A percentile compares a stretch with the other conserved stretches of the same genome.
Evolutionary conservation across 345 rosid genomes (phyloP).

Genomic region (Eucalyptus sp.): DNA sequence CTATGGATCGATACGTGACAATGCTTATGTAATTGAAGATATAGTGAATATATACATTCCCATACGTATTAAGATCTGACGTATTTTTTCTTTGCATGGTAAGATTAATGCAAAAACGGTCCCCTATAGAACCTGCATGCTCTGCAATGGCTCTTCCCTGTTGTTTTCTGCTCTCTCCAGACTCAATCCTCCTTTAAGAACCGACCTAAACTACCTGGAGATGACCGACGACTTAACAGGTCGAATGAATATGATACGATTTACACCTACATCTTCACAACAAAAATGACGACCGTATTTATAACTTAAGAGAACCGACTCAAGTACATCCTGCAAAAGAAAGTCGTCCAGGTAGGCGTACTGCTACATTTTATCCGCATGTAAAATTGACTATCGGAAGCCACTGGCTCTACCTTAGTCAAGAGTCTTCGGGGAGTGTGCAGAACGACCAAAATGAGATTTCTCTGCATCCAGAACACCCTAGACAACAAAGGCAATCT

Average conservation of each 20-base stretch:
- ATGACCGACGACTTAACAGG: neutral
- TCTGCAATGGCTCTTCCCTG: neutral
- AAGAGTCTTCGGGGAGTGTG: neutral
- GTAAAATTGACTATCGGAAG: neutral
- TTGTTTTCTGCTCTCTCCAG: neutral
- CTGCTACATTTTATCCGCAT: neutral
- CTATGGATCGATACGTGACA: neutral
- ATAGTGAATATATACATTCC: neutral
- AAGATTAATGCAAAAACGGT: neutral
- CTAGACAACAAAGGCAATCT: slow-evolving; percentile 3
- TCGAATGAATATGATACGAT: neutral
- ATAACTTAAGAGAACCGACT: neutral
- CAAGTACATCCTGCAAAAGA: neutral
- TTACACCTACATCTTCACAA: neutral
- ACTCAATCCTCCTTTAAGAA: neutral
- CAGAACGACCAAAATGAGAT: slow-evolving; percentile 22
- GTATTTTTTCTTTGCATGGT: neutral
- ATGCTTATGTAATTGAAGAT: neutral
- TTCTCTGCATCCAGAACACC: slow-evolving; percentile 61
- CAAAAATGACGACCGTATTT: neutral
- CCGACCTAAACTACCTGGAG: neutral
- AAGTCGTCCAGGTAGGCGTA: neutral
- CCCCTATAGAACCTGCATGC: neutral
- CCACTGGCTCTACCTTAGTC: neutral
- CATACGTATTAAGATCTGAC: neutral